phyloP scores from a whole-genome alignment of 345 rosid species.

The Salix viminalis region DNA sequence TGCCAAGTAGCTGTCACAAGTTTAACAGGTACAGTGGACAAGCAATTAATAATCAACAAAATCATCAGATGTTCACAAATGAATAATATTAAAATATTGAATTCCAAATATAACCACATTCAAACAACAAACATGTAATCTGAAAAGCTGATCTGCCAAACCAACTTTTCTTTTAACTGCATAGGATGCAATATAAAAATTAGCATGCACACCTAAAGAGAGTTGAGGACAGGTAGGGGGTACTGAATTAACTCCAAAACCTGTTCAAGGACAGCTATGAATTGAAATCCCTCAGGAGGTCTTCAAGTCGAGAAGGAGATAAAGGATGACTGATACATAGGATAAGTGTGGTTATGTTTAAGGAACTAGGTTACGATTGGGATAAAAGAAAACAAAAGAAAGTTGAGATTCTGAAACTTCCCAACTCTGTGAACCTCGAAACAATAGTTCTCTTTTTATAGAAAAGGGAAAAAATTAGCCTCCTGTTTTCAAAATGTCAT shows the following conservation, averaged over 20 bases:
- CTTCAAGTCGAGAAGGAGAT: neutral
- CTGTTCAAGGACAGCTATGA: neutral
- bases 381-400: neutral
- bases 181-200: neutral
- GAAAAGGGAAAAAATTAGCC: neutral
- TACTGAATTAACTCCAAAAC: neutral
- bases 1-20: constrained; percentile 58
- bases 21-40: constrained; percentile 15
- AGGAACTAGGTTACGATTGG: neutral
- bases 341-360: neutral
- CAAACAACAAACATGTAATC: neutral
- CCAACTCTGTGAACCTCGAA: neutral
- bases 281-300: neutral
- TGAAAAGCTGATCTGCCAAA: neutral
- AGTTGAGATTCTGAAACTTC: neutral
- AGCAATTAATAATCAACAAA: constrained; percentile 7
- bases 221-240: neutral
- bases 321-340: neutral
- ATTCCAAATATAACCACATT: neutral
- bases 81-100: neutral
- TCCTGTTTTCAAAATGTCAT: neutral
- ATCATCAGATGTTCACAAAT: neutral
- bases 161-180: neutral
- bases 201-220: neutral
- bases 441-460: neutral